These are phyloP conservation scores for Diaporthe destruens DNA, from an alignment of 2,329 filamentous ascomycete genomes.

Conservation along the genomic window DNA sequence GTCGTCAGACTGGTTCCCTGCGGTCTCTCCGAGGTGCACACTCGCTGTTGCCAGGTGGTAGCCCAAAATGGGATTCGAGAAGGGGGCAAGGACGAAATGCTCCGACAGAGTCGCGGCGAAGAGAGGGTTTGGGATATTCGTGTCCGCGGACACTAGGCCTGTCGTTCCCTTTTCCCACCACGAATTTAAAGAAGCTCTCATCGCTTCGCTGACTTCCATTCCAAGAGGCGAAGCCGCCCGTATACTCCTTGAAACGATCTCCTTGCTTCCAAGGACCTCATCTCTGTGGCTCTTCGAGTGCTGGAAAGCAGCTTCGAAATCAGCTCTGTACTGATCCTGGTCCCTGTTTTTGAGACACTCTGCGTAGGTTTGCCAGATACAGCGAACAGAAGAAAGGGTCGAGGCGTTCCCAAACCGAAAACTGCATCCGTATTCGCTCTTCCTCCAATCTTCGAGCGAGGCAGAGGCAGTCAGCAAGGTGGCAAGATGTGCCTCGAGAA, in stretches of 20 bases:
- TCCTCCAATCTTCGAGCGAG: conserved; percentile 59
- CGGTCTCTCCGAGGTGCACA: conserved; percentile 53
- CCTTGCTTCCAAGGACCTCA: not conserved
- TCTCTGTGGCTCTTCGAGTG: conserved; percentile 5
- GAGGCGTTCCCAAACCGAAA: conserved; percentile 24
- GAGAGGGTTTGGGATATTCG: conserved; percentile 58
- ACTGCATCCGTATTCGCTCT: conserved; percentile 55
- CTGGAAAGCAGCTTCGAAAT: conserved; percentile 39
- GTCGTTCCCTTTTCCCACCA: conserved; percentile 36
- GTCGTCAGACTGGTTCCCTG: conserved; percentile 52
- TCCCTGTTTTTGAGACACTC: conserved; percentile 39
- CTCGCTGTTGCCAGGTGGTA: conserved; percentile 69
- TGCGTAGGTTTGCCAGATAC: conserved; percentile 56
- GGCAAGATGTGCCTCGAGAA: conserved; percentile 57
- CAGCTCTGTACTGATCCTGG: conserved; percentile 41
- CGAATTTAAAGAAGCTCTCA: conserved; percentile 6
- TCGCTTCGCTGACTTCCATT: not conserved
- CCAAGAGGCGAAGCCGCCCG: conserved; percentile 32
- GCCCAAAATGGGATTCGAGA: conserved; percentile 64
- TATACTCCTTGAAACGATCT: not conserved
- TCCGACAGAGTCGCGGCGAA: conserved; percentile 54
- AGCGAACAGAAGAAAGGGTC: conserved; percentile 53
- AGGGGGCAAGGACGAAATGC: conserved; percentile 59
- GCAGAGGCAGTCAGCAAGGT: conserved; percentile 56
- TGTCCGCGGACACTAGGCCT: not conserved